These are phyloP conservation scores for Scytalidium sp. DNA, from an alignment of 2,329 filamentous ascomycete genomes.

Conservation along the genomic window DNA sequence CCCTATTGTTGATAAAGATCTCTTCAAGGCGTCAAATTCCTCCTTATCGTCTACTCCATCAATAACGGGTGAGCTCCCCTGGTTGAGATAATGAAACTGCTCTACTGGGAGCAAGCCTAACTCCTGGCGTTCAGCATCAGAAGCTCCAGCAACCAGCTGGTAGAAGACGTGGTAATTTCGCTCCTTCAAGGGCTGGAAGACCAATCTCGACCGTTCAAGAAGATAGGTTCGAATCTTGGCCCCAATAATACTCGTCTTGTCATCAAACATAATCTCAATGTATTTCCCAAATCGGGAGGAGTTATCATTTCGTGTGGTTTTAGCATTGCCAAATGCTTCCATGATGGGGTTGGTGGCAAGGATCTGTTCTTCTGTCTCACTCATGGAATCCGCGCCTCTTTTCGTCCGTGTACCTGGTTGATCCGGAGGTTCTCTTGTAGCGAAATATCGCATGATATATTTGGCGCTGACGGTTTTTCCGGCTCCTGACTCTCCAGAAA, in stretches of 20 bases:
- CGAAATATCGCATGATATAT: slow-evolving; percentile 99
- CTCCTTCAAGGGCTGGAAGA: slow-evolving; percentile 96
- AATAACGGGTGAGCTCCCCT: slow-evolving; percentile 86
- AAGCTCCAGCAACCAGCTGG: slow-evolving; percentile 90
- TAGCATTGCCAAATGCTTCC: slow-evolving; percentile 99
- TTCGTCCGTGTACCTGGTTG: slow-evolving; percentile 76
- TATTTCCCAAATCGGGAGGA: slow-evolving; percentile 99
- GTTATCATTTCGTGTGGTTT: slow-evolving; percentile 99
- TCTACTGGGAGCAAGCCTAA: slow-evolving; percentile 78
- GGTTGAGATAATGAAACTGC: slow-evolving; percentile 94
- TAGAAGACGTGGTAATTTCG: slow-evolving; percentile 99
- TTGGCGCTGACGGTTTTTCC: slow-evolving; percentile 99
- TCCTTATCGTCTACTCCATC: slow-evolving; percentile 94
- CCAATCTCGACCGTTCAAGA: slow-evolving; percentile 89
- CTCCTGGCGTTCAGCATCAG: slow-evolving; percentile 76
- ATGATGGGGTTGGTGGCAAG: slow-evolving; percentile 98
- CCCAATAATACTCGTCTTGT: slow-evolving; percentile 92
- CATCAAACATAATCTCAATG: slow-evolving; percentile 99
- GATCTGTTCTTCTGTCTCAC: slow-evolving; percentile 97
- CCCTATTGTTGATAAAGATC: slow-evolving; percentile 84
- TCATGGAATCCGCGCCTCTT: slow-evolving; percentile 78
- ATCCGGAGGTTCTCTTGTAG: slow-evolving; percentile 90
- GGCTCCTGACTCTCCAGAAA: slow-evolving; percentile 98
- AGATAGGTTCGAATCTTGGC: slow-evolving; percentile 96
- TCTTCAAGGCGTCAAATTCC: slow-evolving; percentile 85